Evolutionary conservation across 352 stramenopile genomes (phyloP).

Genomic region (Thalassiosira delicatula): DNA sequence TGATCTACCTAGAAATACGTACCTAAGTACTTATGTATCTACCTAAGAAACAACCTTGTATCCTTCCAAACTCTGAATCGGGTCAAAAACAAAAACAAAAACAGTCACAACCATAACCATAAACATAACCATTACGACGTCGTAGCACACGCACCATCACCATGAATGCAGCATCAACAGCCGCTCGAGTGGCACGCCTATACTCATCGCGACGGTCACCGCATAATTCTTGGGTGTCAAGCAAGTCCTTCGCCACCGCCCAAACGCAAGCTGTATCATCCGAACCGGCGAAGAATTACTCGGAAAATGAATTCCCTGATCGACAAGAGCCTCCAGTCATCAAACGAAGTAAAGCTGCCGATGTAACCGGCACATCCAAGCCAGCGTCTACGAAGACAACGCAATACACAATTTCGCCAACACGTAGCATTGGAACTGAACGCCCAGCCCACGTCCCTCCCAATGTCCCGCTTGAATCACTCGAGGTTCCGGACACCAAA

Average conservation of each 20-base stretch:
- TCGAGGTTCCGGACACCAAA: slow-evolving; percentile 88
- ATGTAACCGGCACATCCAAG: slow-evolving; percentile 8
- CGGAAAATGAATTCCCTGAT: slow-evolving; percentile 72
- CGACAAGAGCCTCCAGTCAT: slow-evolving; percentile 69
- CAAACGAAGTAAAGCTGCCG: slow-evolving; percentile 54
- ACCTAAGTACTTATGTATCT: too few species aligned
- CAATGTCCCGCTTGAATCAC: slow-evolving; percentile 59
- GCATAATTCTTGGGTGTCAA: not conserved
- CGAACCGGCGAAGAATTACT: slow-evolving; percentile 9
- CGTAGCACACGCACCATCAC: too few species aligned
- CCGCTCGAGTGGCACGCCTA: not conserved
- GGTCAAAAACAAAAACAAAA: not conserved
- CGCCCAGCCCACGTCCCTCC: slow-evolving; percentile 66
- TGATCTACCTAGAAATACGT: too few species aligned
- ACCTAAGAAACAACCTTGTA: too few species aligned
- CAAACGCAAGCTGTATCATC: not conserved
- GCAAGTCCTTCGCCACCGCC: not conserved
- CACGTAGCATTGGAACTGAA: slow-evolving; percentile 44
- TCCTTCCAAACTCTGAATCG: too few species aligned
- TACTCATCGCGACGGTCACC: not conserved
- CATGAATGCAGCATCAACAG: slow-evolving; percentile 4
- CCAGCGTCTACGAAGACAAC: not conserved
- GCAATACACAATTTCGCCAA: slow-evolving; percentile 14
- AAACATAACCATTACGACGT: too few species aligned
- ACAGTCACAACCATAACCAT: not conserved